Percentiles rank a stretch among this genome's conserved stretches.
Evolutionary conservation across 2,329 filamentous ascomycete species (phyloP).

Genomic region (Ophiocordyceps camponoti-saundersi): DNA sequence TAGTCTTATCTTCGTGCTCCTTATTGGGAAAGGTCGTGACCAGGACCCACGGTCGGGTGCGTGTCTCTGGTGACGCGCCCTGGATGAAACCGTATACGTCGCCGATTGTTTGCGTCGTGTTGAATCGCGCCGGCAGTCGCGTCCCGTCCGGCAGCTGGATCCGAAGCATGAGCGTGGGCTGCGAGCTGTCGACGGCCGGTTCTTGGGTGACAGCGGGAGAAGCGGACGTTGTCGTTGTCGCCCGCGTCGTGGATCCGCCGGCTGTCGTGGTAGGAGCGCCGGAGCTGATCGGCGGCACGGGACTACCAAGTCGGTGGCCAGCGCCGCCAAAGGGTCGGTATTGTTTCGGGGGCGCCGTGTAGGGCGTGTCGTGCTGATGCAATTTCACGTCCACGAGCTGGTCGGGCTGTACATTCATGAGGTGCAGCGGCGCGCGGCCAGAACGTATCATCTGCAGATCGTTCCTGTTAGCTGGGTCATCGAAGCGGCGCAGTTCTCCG

Average conservation of each 20-base stretch:
- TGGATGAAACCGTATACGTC: slow-evolving; percentile 64
- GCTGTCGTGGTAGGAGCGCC: slow-evolving; percentile 9
- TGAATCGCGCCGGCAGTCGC: slow-evolving; percentile 64
- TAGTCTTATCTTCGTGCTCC: slow-evolving; percentile 52
- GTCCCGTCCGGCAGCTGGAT: slow-evolving; percentile 67
- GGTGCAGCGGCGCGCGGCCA: slow-evolving; percentile 58
- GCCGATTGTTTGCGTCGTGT: slow-evolving; percentile 59
- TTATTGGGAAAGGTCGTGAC: slow-evolving; percentile 75
- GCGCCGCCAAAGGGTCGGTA: slow-evolving; percentile 60
- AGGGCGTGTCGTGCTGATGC: slow-evolving; percentile 55
- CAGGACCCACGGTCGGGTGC: slow-evolving; percentile 49
- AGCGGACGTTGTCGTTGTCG: slow-evolving; percentile 17
- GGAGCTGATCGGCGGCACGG: slow-evolving; percentile 43
- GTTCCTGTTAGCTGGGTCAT: slow-evolving; percentile 57
- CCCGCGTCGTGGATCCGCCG: slow-evolving; percentile 11
- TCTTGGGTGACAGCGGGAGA: slow-evolving; percentile 16
- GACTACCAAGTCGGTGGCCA: slow-evolving; percentile 60
- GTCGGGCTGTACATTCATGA: slow-evolving; percentile 60
- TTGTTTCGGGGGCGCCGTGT: slow-evolving; percentile 53
- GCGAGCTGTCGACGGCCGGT: slow-evolving; percentile 39
- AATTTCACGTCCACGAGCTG: slow-evolving; percentile 69
- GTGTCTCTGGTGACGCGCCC: slow-evolving; percentile 40
- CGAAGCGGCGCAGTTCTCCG: slow-evolving; percentile 59
- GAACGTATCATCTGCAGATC: slow-evolving; percentile 61
- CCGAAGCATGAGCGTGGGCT: slow-evolving; percentile 53